Conservation (phyloP, 2,329 filamentous ascomycete genomes). For the Diaporthe caulivora region DNA sequence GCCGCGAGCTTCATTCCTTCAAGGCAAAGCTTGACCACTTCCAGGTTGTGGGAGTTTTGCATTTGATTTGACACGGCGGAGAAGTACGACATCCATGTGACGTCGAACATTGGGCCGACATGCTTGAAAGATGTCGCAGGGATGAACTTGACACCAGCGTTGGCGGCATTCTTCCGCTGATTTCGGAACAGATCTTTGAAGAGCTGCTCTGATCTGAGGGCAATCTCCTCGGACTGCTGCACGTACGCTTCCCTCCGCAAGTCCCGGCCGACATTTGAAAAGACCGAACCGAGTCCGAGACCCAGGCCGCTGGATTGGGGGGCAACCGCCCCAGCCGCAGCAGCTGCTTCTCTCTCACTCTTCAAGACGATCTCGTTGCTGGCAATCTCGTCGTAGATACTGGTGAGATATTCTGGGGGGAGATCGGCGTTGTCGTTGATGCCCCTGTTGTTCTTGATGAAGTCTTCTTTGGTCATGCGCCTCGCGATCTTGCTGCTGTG, state of each 20-base stretch:
- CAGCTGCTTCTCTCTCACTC: conserved; percentile 90
- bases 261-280: conserved; percentile 92
- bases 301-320: conserved; percentile 78
- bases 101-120: conserved; percentile 97
- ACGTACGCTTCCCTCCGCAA: conserved; percentile 92
- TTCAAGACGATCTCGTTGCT: conserved; percentile 94
- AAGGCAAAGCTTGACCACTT: conserved; percentile 91
- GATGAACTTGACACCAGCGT: conserved; percentile 81
- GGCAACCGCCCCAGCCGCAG: conserved; percentile 76
- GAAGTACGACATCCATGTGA: conserved; percentile 99
- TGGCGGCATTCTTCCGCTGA: conserved; percentile 83
- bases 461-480: conserved; percentile 96
- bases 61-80: conserved; percentile 93
- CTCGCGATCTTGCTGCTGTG: conserved; percentile 88
- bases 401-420: conserved; percentile 89
- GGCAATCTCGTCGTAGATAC: conserved; percentile 93
- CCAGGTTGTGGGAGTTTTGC: conserved; percentile 92
- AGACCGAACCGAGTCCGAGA: conserved; percentile 86
- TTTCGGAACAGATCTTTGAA: conserved; percentile 94
- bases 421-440: conserved; percentile 97
- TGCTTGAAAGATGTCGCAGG: conserved; percentile 94
- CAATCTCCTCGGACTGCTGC: conserved; percentile 95
- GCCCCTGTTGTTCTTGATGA: conserved; percentile 98
- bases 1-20: conserved; percentile 96
- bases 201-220: conserved; percentile 79